phyloP scores from a whole-genome alignment of 768 basidiomycete species.

The Mycena rebaudengoi region DNA sequence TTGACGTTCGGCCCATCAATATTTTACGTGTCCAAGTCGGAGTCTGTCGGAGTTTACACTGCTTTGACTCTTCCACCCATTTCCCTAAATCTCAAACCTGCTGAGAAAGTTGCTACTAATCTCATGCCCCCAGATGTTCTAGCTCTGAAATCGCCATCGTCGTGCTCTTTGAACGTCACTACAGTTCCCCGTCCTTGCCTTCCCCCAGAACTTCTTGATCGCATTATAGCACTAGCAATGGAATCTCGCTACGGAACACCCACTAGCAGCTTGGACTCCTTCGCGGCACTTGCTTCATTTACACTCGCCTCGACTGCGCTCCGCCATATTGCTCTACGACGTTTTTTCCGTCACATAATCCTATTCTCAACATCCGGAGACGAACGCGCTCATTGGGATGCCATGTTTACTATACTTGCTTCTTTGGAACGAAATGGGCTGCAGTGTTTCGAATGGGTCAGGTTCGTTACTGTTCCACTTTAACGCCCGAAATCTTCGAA shows the following conservation, averaged over 20 bases:
- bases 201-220: slow-evolving; percentile 42
- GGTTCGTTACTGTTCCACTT: slow-evolving; percentile 45
- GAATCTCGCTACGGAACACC: slow-evolving; percentile 15
- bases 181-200: slow-evolving; percentile 43
- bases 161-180: slow-evolving; percentile 83
- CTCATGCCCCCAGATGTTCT: too few relatives aligned
- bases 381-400: slow-evolving; percentile 32
- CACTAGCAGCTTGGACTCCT: slow-evolving; percentile 28
- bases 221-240: slow-evolving; percentile 33
- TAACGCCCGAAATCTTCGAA: slow-evolving; percentile 27
- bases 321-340: slow-evolving; percentile 52
- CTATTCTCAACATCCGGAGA: slow-evolving; percentile 26
- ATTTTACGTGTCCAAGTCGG: too few relatives aligned
- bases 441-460: slow-evolving; percentile 53
- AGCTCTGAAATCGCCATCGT: too few relatives aligned
- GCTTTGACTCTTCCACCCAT: too few relatives aligned
- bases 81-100: slow-evolving; percentile 77
- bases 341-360: slow-evolving; percentile 42
- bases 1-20: too few relatives aligned
- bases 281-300: slow-evolving; percentile 46
- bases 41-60: too few relatives aligned
- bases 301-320: slow-evolving; percentile 51
- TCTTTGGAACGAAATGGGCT: slow-evolving; percentile 29
- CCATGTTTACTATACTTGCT: slow-evolving; percentile 33
- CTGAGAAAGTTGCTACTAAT: too few relatives aligned